A percentile compares a stretch with the other conserved stretches of the same genome.
phyloP scores from a whole-genome alignment of 805 yeast genomes.

The Yueomyces sinensis region DNA sequence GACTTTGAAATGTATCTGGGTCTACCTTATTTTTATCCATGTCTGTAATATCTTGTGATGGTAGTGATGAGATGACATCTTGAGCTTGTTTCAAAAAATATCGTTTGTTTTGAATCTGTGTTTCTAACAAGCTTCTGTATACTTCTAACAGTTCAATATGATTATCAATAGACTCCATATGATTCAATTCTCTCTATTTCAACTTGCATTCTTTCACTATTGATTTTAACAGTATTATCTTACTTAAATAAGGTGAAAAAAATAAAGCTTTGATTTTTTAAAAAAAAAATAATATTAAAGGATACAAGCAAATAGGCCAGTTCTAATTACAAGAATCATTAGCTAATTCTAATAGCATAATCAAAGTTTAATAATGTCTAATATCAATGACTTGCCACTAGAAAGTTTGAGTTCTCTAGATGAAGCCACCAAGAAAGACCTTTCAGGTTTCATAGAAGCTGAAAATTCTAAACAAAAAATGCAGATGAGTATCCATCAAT shows the following conservation, averaged over 20 bases:
- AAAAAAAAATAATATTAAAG: too few relatives aligned
- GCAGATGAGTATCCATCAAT: constrained; percentile 73
- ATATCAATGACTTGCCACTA: not conserved
- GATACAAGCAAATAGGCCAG: too few relatives aligned
- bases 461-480: constrained; percentile 83
- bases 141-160: constrained; percentile 4
- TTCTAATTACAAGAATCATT: too few relatives aligned
- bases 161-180: too few relatives aligned
- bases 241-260: too few relatives aligned
- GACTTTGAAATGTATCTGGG: constrained; percentile 7
- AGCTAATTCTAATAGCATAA: too few relatives aligned
- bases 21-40: constrained; percentile 1
- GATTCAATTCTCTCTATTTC: too few relatives aligned
- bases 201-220: too few relatives aligned
- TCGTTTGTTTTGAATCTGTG: constrained; percentile 15
- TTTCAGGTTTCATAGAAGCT: constrained; percentile 60
- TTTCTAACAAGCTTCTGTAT: constrained; percentile 11
- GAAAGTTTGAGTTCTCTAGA: constrained; percentile 36
- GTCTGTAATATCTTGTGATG: not conserved
- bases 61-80: constrained; percentile 8
- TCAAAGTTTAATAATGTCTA: too few relatives aligned
- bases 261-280: too few relatives aligned
- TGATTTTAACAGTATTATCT: too few relatives aligned
- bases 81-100: constrained; percentile 15
- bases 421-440: constrained; percentile 59